Conservation (phyloP, 805 yeast genomes). For the Schwanniomyces pseudopolymorphus region DNA sequence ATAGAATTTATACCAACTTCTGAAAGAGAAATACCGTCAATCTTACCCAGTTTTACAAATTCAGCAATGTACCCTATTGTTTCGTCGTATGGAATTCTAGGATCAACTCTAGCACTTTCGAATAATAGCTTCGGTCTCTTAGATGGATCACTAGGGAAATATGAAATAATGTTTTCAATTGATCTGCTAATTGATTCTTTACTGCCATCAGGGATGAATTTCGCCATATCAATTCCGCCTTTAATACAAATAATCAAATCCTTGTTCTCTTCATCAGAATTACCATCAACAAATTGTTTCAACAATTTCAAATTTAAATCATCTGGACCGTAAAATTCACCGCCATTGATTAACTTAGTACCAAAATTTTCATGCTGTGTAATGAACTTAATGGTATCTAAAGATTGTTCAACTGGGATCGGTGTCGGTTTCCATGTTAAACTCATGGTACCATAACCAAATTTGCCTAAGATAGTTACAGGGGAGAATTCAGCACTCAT, state of each 20-base stretch:
- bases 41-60: constrained; percentile 58
- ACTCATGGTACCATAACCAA: constrained; percentile 82
- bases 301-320: constrained; percentile 55
- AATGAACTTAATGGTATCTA: constrained; percentile 47
- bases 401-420: constrained; percentile 51
- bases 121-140: constrained; percentile 47
- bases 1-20: constrained; percentile 69
- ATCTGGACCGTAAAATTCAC: constrained; percentile 72
- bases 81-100: constrained; percentile 54
- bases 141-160: constrained; percentile 25
- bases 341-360: constrained; percentile 62
- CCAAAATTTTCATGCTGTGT: constrained; percentile 47
- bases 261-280: constrained; percentile 54
- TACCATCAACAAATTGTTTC: constrained; percentile 49
- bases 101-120: constrained; percentile 73
- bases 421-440: constrained; percentile 69
- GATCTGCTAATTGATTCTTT: constrained; percentile 47
- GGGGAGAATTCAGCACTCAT: constrained; percentile 5
- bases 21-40: constrained; percentile 71
- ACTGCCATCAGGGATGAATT: constrained; percentile 49
- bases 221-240: constrained; percentile 51
- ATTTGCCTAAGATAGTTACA: constrained; percentile 21
- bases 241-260: constrained; percentile 62
- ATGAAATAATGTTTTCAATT: constrained; percentile 41
- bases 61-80: constrained; percentile 57